Evolutionary conservation across 2,329 filamentous ascomycete species (phyloP), one percentile per base, ranked within the genome.

Genomic region (Drechslerella coelobrocha): DNA sequence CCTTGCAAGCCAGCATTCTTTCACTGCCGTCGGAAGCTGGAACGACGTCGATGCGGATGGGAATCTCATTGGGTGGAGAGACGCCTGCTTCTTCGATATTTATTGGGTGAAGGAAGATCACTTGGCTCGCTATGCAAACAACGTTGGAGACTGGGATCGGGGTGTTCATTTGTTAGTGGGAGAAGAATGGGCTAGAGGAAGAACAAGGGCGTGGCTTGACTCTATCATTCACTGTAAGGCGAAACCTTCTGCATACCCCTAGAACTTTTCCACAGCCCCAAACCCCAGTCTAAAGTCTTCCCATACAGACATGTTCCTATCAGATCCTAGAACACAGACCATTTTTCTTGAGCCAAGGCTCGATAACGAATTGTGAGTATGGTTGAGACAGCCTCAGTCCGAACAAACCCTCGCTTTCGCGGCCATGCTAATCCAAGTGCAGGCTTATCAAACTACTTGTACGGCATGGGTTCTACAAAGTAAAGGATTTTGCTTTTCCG

Each of bases 31-130:
- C 71, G 94, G 90, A 0, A 88, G 92, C 77, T 99, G 93, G 90
- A 91, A 97, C 26, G 72, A 73, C 24, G 26, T 74, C 2, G 62
- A 69, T 14, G 27, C 37, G 6, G 61, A 73, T 8, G 68, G 55
- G 26, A 47, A 57, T 37, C 54, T 65, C 17, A 72, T 61, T 0
- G 23, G n/a, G 2, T 72, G 73, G 68, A 54, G 53, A 59, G 55
- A 73, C 59, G 34, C 60, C 34, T 94, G 92, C 0, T 99, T 95
- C 78, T 97, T 99, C 77, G 94, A 99, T 81, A 84, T 99, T 31
- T 99, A 99, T 80, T 99, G 94, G 93, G 91, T 94, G 2, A 96
- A 96, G 76, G 94, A 99, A 78, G 94, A 97, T 76, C 81, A 83
- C 0, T 78, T 99, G 0, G 91, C 90, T 0, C 84, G 83, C 51